Evolutionary conservation across 2,329 filamentous ascomycete species (phyloP), one percentile per base, ranked within the genome.

Genomic region (Claviceps humidiphila): DNA sequence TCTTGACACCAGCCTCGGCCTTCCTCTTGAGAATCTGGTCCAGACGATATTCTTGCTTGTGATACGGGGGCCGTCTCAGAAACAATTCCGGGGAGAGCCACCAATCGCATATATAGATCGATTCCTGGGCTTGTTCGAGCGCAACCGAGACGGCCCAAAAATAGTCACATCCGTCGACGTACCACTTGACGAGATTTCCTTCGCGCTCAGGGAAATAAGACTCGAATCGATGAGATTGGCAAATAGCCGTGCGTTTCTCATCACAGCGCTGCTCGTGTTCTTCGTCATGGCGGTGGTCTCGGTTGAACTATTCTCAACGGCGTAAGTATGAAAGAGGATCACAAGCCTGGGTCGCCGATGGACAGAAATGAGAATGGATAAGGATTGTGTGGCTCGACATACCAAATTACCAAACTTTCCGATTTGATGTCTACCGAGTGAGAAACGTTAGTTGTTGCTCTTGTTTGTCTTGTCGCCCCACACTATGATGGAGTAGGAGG

Each of bases 51-150:
- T 95, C 80, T 64, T 94, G 87, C 58, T 89, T 85, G 63, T 77
- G 77, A 58, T 85, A 84, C 0, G 93, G 87, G 1, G 93, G 90
- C 20, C 93, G 78, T 40, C 93, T 82, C 56, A 98, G 68, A 68
- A 91, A 95, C 56, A 93, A 70, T 67, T 93, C 87, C 0, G 88
- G 93, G 3, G 87, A 94, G 14, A 97, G 73, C 93, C 93, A 97
- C 93, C 91, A 98, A 63, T 97, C 93, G 54, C 77, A 85, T 58
- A 98, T 94, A 68, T 97, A 98, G 60, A 98, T 96, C 46, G 85
- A 85, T 69, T 97, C 91, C 62, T 86, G 86, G 40, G 93, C 93
- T 54, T 83, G 77, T 57, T 97, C 90, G n/a, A 97, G 75, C 0
- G 90, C 91, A 38, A 84, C 81, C 0, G 89, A 94, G 11, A 98